These are phyloP conservation scores for Blastomyces parvus DNA, from an alignment of 2,329 filamentous ascomycete species.

Conservation along the genomic window DNA sequence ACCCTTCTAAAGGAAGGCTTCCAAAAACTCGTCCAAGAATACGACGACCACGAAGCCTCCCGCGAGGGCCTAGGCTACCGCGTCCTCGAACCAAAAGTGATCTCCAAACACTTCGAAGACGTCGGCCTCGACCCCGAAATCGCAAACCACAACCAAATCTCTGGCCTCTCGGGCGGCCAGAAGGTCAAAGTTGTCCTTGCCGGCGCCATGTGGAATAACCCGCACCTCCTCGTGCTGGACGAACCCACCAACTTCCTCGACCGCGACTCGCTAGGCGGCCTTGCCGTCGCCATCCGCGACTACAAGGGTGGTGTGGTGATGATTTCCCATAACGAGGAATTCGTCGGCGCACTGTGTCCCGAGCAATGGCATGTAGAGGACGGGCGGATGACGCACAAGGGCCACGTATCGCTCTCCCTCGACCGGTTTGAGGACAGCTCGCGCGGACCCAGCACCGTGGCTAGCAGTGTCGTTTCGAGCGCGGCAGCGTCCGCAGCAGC, in stretches of 20 bases:
- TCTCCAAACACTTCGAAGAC: constrained; percentile 97
- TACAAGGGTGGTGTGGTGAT: constrained; percentile 98
- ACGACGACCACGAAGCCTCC: constrained; percentile 97
- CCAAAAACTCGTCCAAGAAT: constrained; percentile 90
- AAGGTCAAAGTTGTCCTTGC: constrained; percentile 99
- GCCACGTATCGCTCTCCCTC: constrained; percentile 60
- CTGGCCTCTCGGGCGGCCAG: constrained; percentile 88
- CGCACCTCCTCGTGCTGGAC: constrained; percentile 91
- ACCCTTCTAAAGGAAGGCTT: constrained; percentile 80
- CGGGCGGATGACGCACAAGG: constrained; percentile 77
- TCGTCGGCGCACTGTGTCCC: constrained; percentile 86
- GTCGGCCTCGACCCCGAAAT: constrained; percentile 94
- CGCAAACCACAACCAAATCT: constrained; percentile 97
- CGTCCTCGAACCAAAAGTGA: constrained; percentile 81
- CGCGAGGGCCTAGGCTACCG: constrained; percentile 96
- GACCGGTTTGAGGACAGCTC: constrained; percentile 83
- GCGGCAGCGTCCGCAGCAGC: constrained; percentile 49
- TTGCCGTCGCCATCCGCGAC: constrained; percentile 95
- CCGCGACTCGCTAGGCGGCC: constrained; percentile 88
- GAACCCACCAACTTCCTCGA: constrained; percentile 99
- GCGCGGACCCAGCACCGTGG: constrained; percentile 46
- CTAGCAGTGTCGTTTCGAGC: constrained; percentile 51
- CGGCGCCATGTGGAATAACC: constrained; percentile 98
- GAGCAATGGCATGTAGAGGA: constrained; percentile 95
- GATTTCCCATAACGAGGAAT: constrained; percentile 99